A percentile compares a stretch with the other conserved stretches of the same genome.
These are phyloP conservation scores for Gracilaria caudata DNA, from an alignment of 23 red algal genomes.

Conservation along the genomic window DNA sequence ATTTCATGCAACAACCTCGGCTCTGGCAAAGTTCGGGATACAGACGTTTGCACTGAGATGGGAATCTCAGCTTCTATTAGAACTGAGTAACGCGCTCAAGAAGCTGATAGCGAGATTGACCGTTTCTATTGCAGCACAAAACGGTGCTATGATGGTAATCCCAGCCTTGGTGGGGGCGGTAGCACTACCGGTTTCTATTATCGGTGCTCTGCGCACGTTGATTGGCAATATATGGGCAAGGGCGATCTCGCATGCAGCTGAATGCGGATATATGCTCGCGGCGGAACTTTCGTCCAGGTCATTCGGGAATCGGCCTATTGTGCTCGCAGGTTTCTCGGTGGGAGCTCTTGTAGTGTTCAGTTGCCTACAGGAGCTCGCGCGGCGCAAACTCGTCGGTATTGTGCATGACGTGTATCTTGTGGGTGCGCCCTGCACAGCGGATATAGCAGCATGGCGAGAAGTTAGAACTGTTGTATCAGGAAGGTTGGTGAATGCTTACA, in stretches of 20 bases:
- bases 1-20: slow-evolving; percentile 22
- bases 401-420: slow-evolving; percentile 70
- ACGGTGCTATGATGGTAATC: slow-evolving; percentile 51
- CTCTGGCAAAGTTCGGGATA: slow-evolving; percentile 18
- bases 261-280: slow-evolving; percentile 69
- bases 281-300: slow-evolving; percentile 64
- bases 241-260: slow-evolving; percentile 49
- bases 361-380: slow-evolving; percentile 60
- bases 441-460: slow-evolving; percentile 39
- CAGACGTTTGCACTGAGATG: slow-evolving; percentile 66
- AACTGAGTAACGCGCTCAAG: slow-evolving; percentile 62
- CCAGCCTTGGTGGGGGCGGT: slow-evolving; percentile 64
- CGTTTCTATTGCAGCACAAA: slow-evolving; percentile 59
- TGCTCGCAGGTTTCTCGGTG: slow-evolving; percentile 57
- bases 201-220: slow-evolving; percentile 53
- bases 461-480: slow-evolving; percentile 56
- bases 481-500: slow-evolving; percentile 68
- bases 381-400: slow-evolving; percentile 58
- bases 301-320: slow-evolving; percentile 69
- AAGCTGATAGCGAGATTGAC: slow-evolving; percentile 56
- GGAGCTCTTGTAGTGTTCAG: slow-evolving; percentile 65
- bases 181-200: slow-evolving; percentile 60
- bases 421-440: slow-evolving; percentile 61
- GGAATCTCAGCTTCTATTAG: slow-evolving; percentile 60
- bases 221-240: slow-evolving; percentile 73